These are phyloP conservation scores for Fremontodendron californicum DNA, from an alignment of 345 rosid genomes.

Conservation along the genomic window DNA sequence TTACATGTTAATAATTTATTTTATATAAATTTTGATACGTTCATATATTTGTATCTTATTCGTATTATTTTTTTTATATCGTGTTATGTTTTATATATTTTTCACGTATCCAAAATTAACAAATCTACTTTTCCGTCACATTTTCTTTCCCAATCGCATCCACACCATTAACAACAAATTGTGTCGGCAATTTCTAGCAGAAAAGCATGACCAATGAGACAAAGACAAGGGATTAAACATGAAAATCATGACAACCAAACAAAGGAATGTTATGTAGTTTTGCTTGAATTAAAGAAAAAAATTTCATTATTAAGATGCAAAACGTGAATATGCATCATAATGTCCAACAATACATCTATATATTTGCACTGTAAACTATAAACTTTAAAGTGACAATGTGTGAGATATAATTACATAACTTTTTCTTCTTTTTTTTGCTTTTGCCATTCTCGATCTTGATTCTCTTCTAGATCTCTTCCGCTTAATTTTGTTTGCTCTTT, in stretches of 20 bases:
- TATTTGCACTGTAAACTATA: constrained; percentile 16
- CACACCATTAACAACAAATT: not conserved
- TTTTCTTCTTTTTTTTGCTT: no score
- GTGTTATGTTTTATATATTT: no score
- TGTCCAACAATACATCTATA: not conserved
- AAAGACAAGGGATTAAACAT: not conserved
- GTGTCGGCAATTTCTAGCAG: not conserved
- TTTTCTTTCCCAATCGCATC: no score
- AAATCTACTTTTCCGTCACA: no score
- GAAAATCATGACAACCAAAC: not conserved
- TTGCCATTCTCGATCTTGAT: not conserved
- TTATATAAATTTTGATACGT: no score
- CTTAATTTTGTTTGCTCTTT: not conserved
- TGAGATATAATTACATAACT: constrained; percentile 23
- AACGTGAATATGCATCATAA: constrained; percentile 10
- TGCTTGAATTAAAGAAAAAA: not conserved
- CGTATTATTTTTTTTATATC: no score
- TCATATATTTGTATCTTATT: no score
- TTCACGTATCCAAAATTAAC: no score
- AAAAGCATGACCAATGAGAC: not conserved
- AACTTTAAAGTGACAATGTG: not conserved
- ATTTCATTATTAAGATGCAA: constrained; percentile 1
- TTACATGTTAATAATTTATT: no score
- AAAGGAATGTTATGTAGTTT: not conserved
- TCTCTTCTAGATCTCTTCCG: not conserved